These are phyloP conservation scores for Ophiorrhiza pumila DNA, from an alignment of 257 asterid species.

Conservation along the genomic window DNA sequence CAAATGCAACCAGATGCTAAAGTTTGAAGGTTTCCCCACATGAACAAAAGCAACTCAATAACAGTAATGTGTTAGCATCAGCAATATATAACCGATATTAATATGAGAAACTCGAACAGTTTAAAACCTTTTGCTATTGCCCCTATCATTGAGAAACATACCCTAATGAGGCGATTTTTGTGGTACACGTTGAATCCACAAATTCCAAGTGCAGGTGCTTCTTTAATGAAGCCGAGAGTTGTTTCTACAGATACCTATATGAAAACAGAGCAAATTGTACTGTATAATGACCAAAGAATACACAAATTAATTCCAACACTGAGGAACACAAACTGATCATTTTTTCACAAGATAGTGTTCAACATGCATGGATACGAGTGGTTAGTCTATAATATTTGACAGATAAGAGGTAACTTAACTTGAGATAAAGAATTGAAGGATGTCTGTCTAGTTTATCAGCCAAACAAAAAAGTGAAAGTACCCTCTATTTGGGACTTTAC, in stretches of 20 bases:
- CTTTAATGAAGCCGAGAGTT: conserved; percentile 76
- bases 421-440: background rate
- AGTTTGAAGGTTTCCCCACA: background rate
- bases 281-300: background rate
- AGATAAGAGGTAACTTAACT: background rate
- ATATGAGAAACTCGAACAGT: conserved; percentile 11
- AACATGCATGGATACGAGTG: background rate
- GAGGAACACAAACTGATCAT: conserved; percentile 16
- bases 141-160: conserved; percentile 22
- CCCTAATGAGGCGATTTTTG: conserved; percentile 93
- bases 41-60: background rate
- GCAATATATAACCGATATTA: background rate
- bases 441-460: background rate
- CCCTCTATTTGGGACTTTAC: background rate
- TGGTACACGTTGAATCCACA: conserved; percentile 88
- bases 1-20: background rate
- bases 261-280: background rate
- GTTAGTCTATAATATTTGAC: no score
- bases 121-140: conserved; percentile 5
- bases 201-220: conserved; percentile 63
- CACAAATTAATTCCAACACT: background rate
- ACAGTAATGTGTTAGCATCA: conserved; percentile 1
- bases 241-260: conserved; percentile 61
- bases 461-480: background rate
- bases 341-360: background rate